Conservation (phyloP, 129 eudicot genomes). For the Tagetes erecta region DNA sequence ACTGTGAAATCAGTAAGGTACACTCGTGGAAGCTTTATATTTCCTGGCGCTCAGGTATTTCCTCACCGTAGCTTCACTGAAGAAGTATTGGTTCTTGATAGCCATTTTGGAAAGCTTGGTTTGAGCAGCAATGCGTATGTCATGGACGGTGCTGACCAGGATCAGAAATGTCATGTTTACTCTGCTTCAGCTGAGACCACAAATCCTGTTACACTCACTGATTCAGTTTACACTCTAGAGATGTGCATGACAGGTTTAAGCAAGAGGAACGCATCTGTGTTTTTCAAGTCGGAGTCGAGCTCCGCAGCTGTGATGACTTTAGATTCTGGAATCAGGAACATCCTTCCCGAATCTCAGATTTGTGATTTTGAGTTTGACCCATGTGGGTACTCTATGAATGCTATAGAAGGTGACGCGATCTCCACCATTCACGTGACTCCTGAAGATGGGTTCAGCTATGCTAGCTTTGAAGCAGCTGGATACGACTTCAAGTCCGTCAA, state of each 20-base stretch:
- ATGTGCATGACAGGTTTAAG: conserved; percentile 87
- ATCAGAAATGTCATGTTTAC: conserved; percentile 81
- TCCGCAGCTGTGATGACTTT: conserved; percentile 68
- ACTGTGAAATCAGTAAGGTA: conserved; percentile 64
- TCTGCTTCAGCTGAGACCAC: conserved; percentile 46
- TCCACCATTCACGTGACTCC: conserved; percentile 91
- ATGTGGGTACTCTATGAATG: conserved; percentile 92
- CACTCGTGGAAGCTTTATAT: conserved; percentile 83
- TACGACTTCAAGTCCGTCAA: conserved; percentile 51
- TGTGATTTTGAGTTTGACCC: conserved; percentile 89
- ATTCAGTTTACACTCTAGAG: conserved; percentile 57
- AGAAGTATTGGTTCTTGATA: conserved; percentile 74
- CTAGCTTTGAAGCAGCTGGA: conserved; percentile 84
- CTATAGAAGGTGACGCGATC: conserved; percentile 62
- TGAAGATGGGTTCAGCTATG: conserved; percentile 88
- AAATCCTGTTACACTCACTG: not conserved
- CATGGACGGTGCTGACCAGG: conserved; percentile 56
- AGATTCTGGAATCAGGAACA: conserved; percentile 61
- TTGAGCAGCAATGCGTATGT: conserved; percentile 52
- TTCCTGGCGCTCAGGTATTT: conserved; percentile 74
- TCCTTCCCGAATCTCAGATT: conserved; percentile 69
- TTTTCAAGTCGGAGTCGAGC: conserved; percentile 56
- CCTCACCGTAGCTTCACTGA: conserved; percentile 85
- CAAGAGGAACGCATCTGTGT: conserved; percentile 62
- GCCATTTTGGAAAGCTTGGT: conserved; percentile 56